Base-by-base conservation (phyloP, 2,329 filamentous ascomycete species). In the Calonectria henricotiae region DNA sequence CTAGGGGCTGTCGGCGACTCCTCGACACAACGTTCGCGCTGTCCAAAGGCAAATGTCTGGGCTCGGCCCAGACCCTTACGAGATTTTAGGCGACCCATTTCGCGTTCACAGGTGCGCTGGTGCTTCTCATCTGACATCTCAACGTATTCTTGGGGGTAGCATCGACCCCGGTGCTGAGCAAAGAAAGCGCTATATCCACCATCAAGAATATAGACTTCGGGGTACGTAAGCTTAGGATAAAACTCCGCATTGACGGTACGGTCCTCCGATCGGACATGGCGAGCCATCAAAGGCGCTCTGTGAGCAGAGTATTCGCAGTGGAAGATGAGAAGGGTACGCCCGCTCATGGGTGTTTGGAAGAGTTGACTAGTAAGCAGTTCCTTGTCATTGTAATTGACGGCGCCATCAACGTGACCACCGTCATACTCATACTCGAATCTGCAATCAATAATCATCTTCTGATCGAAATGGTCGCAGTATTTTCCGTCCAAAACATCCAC, bases 301-400 rank as follows among this genome's bases (percentile, higher is more conserved):
- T 98, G 96, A 44, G 94, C 96, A 39, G 96, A 98, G 84, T 98
- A 99, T 84, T 99, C 96, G 89, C 96, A 99, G 85, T 99, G 96
- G 78, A 99, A 94, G 75, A 99, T 91, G 72, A 99, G 84, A 12
- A 98, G 87, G 0, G 95, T 96, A 75, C 91, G 92, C 61, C 92
- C 89, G 55, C 89, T 85, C 77, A 92, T 90, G 20, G 88, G 87
- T 25, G 86, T 87, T 67, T 90, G 85, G 82, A 99, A 98, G 60
- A 99, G 89, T 75, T 95, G 91, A 66, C 87, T 87, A 9, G 94
- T 91, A 69, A 99, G 87, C 71, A 93, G 85, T 78, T 99, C 96
- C 84, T 98, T 98, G 85, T 98, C 94, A 83, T 98, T 98, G 86
- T 95, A 96, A 86, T 99, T 99, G 84, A 98, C 87, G 49, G 96